phyloP scores from a whole-genome alignment of 208 protist species.

The Leishmania amazonensis region DNA sequence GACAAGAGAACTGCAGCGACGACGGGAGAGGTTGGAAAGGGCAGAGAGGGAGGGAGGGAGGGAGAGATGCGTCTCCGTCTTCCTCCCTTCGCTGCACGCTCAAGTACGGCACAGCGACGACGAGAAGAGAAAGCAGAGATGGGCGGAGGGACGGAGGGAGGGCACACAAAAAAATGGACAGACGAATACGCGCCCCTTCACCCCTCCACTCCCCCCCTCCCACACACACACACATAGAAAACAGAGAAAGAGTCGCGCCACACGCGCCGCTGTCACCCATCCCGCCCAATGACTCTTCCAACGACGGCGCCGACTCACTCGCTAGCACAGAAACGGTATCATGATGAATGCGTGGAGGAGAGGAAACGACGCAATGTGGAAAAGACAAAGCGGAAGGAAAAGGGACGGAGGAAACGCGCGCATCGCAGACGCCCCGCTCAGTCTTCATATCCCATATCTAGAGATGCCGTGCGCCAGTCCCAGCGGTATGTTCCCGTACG shows the following conservation, averaged over 20 bases:
- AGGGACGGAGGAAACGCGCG: neutral
- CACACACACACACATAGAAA: neutral
- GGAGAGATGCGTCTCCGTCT: neutral
- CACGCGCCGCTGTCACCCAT: no score
- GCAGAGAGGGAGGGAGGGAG: neutral
- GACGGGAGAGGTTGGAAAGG: neutral
- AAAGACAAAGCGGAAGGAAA: neutral
- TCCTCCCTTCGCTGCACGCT: neutral
- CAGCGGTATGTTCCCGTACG: constrained; percentile 39
- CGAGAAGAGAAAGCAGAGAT: neutral
- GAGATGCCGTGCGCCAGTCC: constrained; percentile 44
- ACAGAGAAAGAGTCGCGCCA: neutral
- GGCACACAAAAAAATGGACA: constrained; percentile 13
- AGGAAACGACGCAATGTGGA: neutral
- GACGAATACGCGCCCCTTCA: neutral
- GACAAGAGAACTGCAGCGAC: neutral
- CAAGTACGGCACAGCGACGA: neutral
- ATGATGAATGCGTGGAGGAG: neutral
- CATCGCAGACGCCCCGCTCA: constrained; percentile 5
- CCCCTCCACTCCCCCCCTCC: neutral
- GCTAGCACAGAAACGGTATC: neutral
- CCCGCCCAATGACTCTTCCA: neutral
- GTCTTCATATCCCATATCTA: constrained; percentile 40
- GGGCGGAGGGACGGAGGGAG: neutral
- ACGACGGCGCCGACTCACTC: neutral